A percentile compares a stretch with the other conserved stretches of the same genome.
Evolutionary conservation across 176 grass and related monocot species (phyloP).

Genomic region (Chrysopogon serrulatus): DNA sequence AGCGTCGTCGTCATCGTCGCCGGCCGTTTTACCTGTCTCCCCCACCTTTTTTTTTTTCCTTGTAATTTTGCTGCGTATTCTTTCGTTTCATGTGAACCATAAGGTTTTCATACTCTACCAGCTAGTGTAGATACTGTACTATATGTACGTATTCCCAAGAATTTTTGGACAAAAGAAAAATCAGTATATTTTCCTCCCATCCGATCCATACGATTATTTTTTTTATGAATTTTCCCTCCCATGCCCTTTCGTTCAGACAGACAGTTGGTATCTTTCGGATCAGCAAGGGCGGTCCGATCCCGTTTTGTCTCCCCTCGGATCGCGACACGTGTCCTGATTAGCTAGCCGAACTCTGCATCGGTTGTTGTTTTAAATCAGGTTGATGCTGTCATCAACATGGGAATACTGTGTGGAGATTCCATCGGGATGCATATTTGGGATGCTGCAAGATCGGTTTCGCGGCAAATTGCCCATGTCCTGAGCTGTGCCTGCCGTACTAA

Average conservation of each 20-base stretch:
- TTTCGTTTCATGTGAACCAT: conserved; percentile 31
- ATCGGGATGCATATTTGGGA: background rate
- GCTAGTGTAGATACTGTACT: conserved; percentile 36
- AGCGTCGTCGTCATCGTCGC: background rate
- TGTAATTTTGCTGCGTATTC: conserved; percentile 17
- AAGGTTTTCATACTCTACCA: conserved; percentile 35
- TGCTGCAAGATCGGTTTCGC: conserved; percentile 18
- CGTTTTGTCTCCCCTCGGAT: background rate
- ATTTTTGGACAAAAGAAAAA: conserved; percentile 3
- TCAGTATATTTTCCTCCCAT: background rate
- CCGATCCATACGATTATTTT: too few relatives aligned
- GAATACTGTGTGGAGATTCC: conserved; percentile 39
- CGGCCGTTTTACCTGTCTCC: background rate
- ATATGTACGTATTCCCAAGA: conserved; percentile 17
- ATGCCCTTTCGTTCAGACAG: background rate
- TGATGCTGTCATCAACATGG: conserved; percentile 25
- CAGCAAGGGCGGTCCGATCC: background rate
- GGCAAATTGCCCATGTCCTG: conserved; percentile 45
- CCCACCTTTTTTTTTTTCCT: background rate
- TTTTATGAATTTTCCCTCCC: too few relatives aligned
- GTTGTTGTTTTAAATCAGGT: conserved; percentile 3
- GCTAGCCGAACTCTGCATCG: conserved; percentile 20
- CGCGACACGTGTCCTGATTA: conserved; percentile 17
- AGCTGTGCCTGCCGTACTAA: conserved; percentile 28
- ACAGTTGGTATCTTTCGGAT: background rate